Evolutionary conservation across 1,139 yeast genomes (phyloP).

Genomic region (Saccharomyces pastorianus): DNA sequence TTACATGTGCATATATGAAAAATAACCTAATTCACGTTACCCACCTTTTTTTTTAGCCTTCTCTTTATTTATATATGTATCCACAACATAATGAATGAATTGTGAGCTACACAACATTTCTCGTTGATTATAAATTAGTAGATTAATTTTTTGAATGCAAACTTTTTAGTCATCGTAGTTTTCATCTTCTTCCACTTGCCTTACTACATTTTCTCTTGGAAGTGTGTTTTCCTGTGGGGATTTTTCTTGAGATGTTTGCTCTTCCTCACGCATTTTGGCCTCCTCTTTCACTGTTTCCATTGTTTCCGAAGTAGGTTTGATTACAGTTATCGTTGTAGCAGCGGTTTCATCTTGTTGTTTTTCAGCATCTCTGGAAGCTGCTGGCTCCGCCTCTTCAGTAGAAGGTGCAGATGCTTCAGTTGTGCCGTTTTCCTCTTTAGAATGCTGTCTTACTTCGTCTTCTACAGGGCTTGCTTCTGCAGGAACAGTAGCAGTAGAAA

Average conservation of each 20-base stretch:
- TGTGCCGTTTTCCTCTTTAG: neutral
- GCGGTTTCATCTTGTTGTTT: constrained; percentile 5
- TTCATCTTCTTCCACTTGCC: constrained; percentile 76
- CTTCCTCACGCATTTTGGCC: constrained; percentile 35
- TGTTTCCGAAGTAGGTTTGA: constrained; percentile 39
- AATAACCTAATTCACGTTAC: neutral
- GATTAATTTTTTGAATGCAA: constrained; percentile 1
- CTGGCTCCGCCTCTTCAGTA: constrained; percentile 11
- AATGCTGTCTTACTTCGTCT: neutral
- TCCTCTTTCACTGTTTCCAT: constrained; percentile 38
- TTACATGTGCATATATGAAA: neutral
- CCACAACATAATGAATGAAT: neutral
- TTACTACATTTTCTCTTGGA: constrained; percentile 53
- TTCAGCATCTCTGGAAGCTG: constrained; percentile 6
- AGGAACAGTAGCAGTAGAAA: neutral
- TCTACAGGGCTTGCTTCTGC: neutral
- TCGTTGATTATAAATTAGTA: neutral
- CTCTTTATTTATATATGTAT: neutral
- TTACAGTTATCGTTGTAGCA: constrained; percentile 22
- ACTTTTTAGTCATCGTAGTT: constrained; percentile 64
- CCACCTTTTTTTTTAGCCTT: neutral
- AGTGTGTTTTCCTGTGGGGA: constrained; percentile 13
- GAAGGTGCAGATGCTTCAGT: constrained; percentile 6
- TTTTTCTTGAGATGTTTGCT: constrained; percentile 17
- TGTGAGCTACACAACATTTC: neutral